These are phyloP conservation scores for Lophium mytilinum DNA, from an alignment of 495 filamentous ascomycete genomes.

Conservation along the genomic window DNA sequence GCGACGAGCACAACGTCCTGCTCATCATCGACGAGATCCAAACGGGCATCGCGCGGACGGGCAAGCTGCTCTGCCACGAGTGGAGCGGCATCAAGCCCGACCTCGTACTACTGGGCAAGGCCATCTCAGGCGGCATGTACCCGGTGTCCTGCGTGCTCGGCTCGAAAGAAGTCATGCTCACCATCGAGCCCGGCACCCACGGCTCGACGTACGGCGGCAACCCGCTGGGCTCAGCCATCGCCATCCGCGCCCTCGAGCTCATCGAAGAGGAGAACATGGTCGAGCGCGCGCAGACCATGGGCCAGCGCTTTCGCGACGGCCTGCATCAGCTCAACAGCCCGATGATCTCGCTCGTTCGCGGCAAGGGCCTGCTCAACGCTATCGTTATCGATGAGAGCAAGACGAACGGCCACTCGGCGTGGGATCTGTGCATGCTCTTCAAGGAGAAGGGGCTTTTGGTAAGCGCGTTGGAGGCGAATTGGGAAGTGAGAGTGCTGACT, in stretches of 20 bases:
- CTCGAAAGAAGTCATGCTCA: conserved; percentile 88
- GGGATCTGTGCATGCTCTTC: conserved; percentile 92
- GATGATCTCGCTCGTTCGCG: conserved; percentile 74
- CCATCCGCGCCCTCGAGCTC: conserved; percentile 91
- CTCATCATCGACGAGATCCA: conserved; percentile 99
- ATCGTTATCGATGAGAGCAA: conserved; percentile 91
- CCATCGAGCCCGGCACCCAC: conserved; percentile 93
- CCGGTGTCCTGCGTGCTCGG: conserved; percentile 91
- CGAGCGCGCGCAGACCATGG: conserved; percentile 69
- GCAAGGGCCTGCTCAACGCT: conserved; percentile 92
- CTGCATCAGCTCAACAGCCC: conserved; percentile 63
- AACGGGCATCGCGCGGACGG: conserved; percentile 91
- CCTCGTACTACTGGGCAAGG: conserved; percentile 89
- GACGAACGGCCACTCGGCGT: conserved; percentile 79
- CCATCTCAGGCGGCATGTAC: conserved; percentile 97
- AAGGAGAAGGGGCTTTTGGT: conserved; percentile 94
- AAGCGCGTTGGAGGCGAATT: conserved; percentile 33
- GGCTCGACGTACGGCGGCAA: conserved; percentile 97
- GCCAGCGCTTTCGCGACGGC: conserved; percentile 75
- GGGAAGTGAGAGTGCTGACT: conserved; percentile 19
- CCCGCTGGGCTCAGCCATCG: conserved; percentile 91
- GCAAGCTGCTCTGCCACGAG: conserved; percentile 84
- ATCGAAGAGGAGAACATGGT: conserved; percentile 86
- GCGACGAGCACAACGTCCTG: conserved; percentile 87
- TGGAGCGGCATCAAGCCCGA: conserved; percentile 95